Conservation (phyloP, 228 moss, liverwort and hornwort genomes). For the Sphagnum fallax region DNA sequence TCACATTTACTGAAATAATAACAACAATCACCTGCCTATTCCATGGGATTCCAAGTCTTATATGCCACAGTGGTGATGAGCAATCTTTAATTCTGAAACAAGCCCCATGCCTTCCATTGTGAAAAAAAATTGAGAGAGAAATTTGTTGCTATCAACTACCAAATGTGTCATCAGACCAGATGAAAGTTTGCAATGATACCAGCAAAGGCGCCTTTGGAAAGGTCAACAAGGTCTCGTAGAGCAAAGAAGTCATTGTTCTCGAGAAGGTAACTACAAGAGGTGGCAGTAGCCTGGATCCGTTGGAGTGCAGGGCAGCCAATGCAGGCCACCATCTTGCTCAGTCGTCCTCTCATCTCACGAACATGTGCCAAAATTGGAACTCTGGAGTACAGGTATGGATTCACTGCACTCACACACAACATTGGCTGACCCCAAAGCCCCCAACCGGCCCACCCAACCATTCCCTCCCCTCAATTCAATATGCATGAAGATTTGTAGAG, state of each 20-base stretch:
- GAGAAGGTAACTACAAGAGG: slow-evolving; percentile 75
- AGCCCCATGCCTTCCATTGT: no score
- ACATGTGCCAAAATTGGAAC: slow-evolving; percentile 90
- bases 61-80: no score
- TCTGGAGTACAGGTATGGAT: slow-evolving; percentile 87
- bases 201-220: slow-evolving; percentile 94
- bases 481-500: no score
- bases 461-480: no score
- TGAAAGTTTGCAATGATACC: slow-evolving; percentile 23
- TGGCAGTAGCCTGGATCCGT: slow-evolving; percentile 74
- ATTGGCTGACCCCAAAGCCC: slow-evolving; percentile 65
- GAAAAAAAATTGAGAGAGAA: no score
- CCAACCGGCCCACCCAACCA: no score
- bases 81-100: no score
- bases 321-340: slow-evolving; percentile 74
- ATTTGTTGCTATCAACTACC: no score
- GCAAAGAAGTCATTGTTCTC: slow-evolving; percentile 97
- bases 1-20: background rate
- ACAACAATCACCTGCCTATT: no score
- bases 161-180: no score
- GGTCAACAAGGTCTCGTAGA: slow-evolving; percentile 87
- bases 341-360: slow-evolving; percentile 65
- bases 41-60: no score
- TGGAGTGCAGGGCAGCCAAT: slow-evolving; percentile 77
- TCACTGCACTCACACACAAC: slow-evolving; percentile 97